A percentile compares a stretch with the other conserved stretches of the same genome.
Conservation (phyloP, 805 yeast species). For the Wickerhamiella musiphila region DNA sequence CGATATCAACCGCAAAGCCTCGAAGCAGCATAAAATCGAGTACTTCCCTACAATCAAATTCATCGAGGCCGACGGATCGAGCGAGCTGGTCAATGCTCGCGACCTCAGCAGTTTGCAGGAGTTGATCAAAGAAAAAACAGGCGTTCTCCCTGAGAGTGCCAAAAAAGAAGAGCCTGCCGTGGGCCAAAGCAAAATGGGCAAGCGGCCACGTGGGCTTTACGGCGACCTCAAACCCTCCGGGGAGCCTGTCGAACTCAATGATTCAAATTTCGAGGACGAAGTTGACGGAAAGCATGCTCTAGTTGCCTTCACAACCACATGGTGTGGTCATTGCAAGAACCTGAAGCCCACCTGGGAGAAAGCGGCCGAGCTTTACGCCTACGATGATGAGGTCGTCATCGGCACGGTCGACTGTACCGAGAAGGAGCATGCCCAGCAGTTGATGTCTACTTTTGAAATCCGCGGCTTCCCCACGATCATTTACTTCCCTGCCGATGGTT, state of each 20-base stretch:
- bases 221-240: background rate
- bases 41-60: conserved; percentile 53
- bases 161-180: conserved; percentile 6
- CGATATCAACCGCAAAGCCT: conserved; percentile 35
- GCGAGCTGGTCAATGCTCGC: conserved; percentile 37
- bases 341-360: conserved; percentile 34
- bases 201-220: too few relatives aligned
- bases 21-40: conserved; percentile 32
- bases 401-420: conserved; percentile 33
- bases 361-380: conserved; percentile 31
- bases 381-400: conserved; percentile 25
- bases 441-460: conserved; percentile 28
- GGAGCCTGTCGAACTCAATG: conserved; percentile 17
- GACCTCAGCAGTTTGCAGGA: conserved; percentile 32
- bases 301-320: conserved; percentile 38
- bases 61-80: conserved; percentile 33
- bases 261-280: conserved; percentile 27
- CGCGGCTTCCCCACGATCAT: conserved; percentile 38
- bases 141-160: conserved; percentile 14
- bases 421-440: conserved; percentile 20
- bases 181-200: too few relatives aligned
- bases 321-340: conserved; percentile 43
- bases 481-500: conserved; percentile 29
- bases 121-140: conserved; percentile 27
- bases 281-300: conserved; percentile 27